Evolutionary conservation across 305 asterid species (phyloP), one percentile per base, ranked within the genome.

Genomic region (Stenogyne calaminthoides): DNA sequence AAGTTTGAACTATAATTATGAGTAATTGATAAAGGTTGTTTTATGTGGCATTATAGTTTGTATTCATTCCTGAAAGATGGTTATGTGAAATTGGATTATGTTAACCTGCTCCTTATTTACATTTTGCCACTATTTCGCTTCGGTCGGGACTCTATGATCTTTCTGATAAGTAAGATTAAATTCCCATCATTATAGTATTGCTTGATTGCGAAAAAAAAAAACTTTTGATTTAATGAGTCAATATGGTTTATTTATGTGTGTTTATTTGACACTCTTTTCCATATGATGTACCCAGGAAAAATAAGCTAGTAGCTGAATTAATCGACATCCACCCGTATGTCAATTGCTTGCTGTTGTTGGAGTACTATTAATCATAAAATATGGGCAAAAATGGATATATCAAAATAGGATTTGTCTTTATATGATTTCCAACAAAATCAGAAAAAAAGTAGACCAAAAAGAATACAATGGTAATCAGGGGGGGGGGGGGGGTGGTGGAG

Each of bases 1-100:
- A 69, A 63, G 77, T 80, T 73, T 56, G 64, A 63, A 61, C 65
- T 70, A 52, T 27, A 18, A 20, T 16, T 44, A 66, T 56, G 60
- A 22, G 34, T 12, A 57, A 67, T 14, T 72, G 34, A 46, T 69
- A 6, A 9, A 8, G 22, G 55, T 39, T 27, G 9, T 58, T 18
- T 60, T 6, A 16, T 49, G 20, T 27, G 67, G 46, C 19, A 9
- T 5, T 9, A 2, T 25, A 20, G 34, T 54, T 69, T 63, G 58
- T 44, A 29, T 39, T 68, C 12, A 10, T 40, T 67, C 22, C 52
- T 72, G 9, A 14, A 54, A 39, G 32, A 4, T 15, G 9, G 70
- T 47, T 66, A 32, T 34, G 39, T 29, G 9, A 62, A 62, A 2
- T 9, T 36, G 49, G 4, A 22, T 22, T 56, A 2, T 1, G 62